Percentiles rank a stretch among this genome's conserved stretches.
phyloP scores from a whole-genome alignment of 2,329 filamentous ascomycete genomes.

The Ceratocystis ficicola region DNA sequence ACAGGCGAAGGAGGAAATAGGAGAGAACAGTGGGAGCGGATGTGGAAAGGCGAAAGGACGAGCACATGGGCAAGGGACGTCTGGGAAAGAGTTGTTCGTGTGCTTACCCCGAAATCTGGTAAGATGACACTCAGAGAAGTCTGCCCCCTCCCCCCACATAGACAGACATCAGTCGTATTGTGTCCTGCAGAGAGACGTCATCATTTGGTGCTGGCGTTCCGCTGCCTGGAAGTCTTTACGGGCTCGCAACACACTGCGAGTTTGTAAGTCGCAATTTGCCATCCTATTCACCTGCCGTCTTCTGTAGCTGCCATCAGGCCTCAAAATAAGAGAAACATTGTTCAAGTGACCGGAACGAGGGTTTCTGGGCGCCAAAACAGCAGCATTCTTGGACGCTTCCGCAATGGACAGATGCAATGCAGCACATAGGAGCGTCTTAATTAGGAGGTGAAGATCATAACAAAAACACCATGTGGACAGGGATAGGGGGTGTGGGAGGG shows the following conservation, averaged over 20 bases:
- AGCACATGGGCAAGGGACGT: not conserved
- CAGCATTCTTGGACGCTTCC: too few species aligned
- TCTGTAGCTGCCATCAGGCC: not conserved
- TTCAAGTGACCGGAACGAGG: too few species aligned
- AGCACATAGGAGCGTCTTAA: not conserved
- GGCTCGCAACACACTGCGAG: too few species aligned
- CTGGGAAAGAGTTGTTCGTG: too few species aligned
- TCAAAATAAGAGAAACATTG: not conserved
- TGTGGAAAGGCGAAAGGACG: not conserved
- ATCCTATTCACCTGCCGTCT: not conserved
- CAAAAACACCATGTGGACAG: not conserved
- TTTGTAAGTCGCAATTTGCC: too few species aligned
- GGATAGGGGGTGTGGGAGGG: not conserved
- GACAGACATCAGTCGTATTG: not conserved
- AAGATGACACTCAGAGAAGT: not conserved
- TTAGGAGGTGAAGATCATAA: not conserved
- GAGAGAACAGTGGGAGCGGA: not conserved
- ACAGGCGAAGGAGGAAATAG: not conserved
- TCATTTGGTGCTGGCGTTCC: too few species aligned
- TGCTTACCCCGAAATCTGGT: not conserved
- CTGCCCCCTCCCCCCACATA: not conserved
- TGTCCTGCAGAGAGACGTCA: too few species aligned
- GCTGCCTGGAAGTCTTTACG: too few species aligned
- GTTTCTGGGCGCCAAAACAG: too few species aligned
- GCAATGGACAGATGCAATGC: not conserved